Evolutionary conservation across 2,329 filamentous ascomycete genomes (phyloP).

Genomic region (Pyrenophora teres): DNA sequence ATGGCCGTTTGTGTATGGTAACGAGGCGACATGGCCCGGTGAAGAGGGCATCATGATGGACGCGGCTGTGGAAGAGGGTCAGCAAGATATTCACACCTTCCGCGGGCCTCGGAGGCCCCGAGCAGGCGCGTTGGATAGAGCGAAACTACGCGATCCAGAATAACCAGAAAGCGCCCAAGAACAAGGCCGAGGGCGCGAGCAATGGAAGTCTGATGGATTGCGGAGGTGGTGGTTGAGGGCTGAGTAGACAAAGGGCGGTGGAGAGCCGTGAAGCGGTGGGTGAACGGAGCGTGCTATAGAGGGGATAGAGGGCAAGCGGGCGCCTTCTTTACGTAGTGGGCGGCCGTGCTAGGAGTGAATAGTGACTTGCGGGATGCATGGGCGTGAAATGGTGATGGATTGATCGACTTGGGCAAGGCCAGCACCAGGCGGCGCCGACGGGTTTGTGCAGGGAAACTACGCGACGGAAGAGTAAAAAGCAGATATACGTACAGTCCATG

Average conservation of each 20-base stretch:
- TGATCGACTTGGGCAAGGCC: constrained; percentile 41
- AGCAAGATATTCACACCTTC: constrained; percentile 47
- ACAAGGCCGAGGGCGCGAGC: constrained; percentile 28
- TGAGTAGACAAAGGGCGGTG: constrained; percentile 34
- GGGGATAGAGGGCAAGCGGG: constrained; percentile 19
- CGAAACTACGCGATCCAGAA: constrained; percentile 51
- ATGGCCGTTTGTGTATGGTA: constrained; percentile 71
- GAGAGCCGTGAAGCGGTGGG: constrained; percentile 29
- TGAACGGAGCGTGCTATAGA: constrained; percentile 16
- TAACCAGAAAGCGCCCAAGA: constrained; percentile 40
- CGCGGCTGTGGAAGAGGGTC: constrained; percentile 58
- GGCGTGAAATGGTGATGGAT: constrained; percentile 41
- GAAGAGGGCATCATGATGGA: constrained; percentile 66
- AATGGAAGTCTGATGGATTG: constrained; percentile 49
- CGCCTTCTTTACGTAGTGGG: constrained; percentile 19
- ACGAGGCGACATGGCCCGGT: constrained; percentile 65
- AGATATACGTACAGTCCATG: constrained; percentile 64
- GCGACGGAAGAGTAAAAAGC: constrained; percentile 41
- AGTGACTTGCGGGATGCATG: constrained; percentile 35
- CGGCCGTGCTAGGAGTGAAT: constrained; percentile 18
- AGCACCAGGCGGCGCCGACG: constrained; percentile 23
- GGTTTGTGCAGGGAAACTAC: constrained; percentile 18
- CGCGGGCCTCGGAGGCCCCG: constrained; percentile 38
- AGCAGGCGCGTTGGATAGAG: constrained; percentile 45
- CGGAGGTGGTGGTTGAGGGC: constrained; percentile 41